phyloP scores from a whole-genome alignment of 2,329 filamentous ascomycete genomes.

The Sporothrix variecibatus region DNA sequence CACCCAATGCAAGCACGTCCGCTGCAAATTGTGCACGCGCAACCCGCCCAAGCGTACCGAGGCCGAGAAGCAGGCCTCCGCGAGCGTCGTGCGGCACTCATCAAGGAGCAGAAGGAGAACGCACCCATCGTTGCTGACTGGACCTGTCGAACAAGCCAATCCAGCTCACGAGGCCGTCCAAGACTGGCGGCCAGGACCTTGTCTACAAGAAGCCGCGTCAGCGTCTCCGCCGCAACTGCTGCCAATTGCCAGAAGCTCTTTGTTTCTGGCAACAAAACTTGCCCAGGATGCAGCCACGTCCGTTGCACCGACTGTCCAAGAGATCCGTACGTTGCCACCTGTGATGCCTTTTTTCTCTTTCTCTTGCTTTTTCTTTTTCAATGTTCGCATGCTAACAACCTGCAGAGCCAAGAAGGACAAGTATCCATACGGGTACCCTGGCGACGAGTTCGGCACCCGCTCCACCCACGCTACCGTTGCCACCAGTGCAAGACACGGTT shows the following conservation, averaged over 20 bases:
- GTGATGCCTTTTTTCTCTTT: background rate
- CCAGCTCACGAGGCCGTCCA: slow-evolving; percentile 63
- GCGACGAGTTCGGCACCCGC: slow-evolving; percentile 59
- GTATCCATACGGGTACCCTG: slow-evolving; percentile 70
- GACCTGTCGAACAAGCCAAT: slow-evolving; percentile 48
- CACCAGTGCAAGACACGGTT: slow-evolving; percentile 64
- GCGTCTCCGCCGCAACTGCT: slow-evolving; percentile 73
- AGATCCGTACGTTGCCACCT: slow-evolving; percentile 64
- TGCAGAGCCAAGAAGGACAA: slow-evolving; percentile 65
- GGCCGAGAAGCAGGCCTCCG: slow-evolving; percentile 56
- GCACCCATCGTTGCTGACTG: slow-evolving; percentile 55
- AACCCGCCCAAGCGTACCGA: slow-evolving; percentile 68
- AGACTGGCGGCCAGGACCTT: slow-evolving; percentile 68
- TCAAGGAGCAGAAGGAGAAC: slow-evolving; percentile 60
- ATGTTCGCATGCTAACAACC: slow-evolving; percentile 25
- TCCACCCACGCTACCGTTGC: slow-evolving; percentile 60
- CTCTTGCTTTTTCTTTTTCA: background rate
- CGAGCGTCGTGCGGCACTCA: slow-evolving; percentile 50
- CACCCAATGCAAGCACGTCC: slow-evolving; percentile 72
- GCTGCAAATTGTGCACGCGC: slow-evolving; percentile 79
- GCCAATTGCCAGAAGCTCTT: slow-evolving; percentile 73
- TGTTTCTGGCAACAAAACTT: slow-evolving; percentile 59
- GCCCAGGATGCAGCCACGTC: slow-evolving; percentile 67
- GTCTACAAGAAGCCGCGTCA: slow-evolving; percentile 72
- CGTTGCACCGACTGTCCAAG: slow-evolving; percentile 81